Base-by-base conservation (phyloP, 768 basidiomycete genomes). In the Panellus pusillus region DNA sequence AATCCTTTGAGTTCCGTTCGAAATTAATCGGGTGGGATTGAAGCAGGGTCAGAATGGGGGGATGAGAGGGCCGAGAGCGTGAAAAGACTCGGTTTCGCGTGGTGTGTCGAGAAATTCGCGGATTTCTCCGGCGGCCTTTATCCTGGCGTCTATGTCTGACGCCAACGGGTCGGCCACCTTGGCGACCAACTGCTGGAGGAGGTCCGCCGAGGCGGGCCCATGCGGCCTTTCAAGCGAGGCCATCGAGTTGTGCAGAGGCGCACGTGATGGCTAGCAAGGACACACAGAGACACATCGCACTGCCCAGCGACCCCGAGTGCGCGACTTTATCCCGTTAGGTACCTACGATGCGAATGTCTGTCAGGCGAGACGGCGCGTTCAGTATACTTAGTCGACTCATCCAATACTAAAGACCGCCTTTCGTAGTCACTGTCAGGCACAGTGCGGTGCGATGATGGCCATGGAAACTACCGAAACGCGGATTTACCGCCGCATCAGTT, bases 81-180 rank as follows among this genome's bases (percentile, higher is more conserved):
- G 82, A 37, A 79, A 73, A 14, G 84, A 82, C 58, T 93, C 91
- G 15, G 80, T 74, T 55, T 93, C 91, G 50, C 87, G 78, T 37
- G 89, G 81, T 14, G 84, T 84, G 63, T 93, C 91, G 60, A 93
- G 77, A 74, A 86, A 81, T 67, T 93, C 90, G 52, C 89, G 80
- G 54, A 93, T 82, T 66, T 93, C 91, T 20, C 35, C 54, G 18
- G 59, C 55, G 29, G 38, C 45, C 24, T 47, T 50, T 20, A 57
- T 44, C 28, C 56, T 57, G 1, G 44, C 20, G 13, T 37, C 29
- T 24, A 61, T 51, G 24, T 54, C 48, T n/a, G 32, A 35, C 32
- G 50, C 41, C 6, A 53, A 24, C 8, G 59, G 59, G 36, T 57
- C 55, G 5, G 59, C 59, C 20, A 61, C 53, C 42, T 43, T 45